Base-by-base conservation (phyloP, 2,329 filamentous ascomycete genomes). In the Xylaria arbuscula region DNA sequence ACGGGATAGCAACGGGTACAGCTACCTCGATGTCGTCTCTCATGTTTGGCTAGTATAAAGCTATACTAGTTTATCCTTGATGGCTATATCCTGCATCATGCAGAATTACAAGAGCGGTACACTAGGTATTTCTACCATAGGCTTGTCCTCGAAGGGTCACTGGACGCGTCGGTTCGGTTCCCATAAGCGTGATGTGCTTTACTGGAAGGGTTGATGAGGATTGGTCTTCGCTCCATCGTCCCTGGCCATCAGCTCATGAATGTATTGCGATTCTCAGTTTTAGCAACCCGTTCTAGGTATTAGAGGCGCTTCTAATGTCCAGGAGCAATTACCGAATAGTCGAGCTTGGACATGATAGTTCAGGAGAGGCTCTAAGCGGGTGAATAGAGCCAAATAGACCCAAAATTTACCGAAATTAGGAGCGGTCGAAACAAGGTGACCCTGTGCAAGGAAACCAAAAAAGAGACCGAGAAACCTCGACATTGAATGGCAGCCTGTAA, bases 401-500 rank as follows among this genome's bases (percentile, higher is more conserved):
- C 63, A 73, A 59, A 72, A 72, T 66, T 72, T 73, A 67, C 74
- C 71, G 69, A 70, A 73, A 71, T 71, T 62, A 64, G 66, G 67
- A 73, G 68, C 69, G 48, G 64, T 54, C 51, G 68, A 65, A 67
- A 69, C 55, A 74, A 59, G 67, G 59, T 69, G 68, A 72, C 69
- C 68, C 70, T 69, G 62, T 71, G 68, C 69, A 69, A 73, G 67
- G 57, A 73, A 64, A 70, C 28, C 65, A 42, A 57, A 34, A 62
- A 67, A 66, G 71, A 63, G 66, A 53, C 64, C 66, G 72, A 64
- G 71, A 60, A 66, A 74, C 32, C 45, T 72, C 59, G 70, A 72
- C 66, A 72, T 71, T 72, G 50, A 77, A 76, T 56, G 73, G 73
- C 68, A 77, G 69, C 75, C 75, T 75, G 73, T 77, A 70, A 71